These are phyloP conservation scores for Flaveria ramosissima DNA, from an alignment of 129 eudicot genomes.

Conservation along the genomic window DNA sequence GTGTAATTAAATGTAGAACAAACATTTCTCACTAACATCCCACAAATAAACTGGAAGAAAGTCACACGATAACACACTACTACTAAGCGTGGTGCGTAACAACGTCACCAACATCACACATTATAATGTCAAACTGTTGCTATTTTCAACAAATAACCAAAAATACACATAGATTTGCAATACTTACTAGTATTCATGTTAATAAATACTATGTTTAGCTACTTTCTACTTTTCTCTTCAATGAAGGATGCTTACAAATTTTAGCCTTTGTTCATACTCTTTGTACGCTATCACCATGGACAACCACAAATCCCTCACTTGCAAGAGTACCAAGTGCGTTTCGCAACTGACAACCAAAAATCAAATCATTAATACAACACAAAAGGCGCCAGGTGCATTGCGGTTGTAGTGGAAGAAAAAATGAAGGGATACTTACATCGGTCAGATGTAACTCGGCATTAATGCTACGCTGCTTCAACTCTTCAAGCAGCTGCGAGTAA, in stretches of 20 bases:
- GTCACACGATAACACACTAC: background rate
- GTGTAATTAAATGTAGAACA: background rate
- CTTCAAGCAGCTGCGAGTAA: constrained; percentile 70
- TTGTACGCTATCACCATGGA: constrained; percentile 75
- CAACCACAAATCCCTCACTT: constrained; percentile 67
- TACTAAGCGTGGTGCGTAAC: background rate
- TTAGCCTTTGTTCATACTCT: constrained; percentile 47
- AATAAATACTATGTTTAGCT: background rate
- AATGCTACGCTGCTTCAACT: constrained; percentile 73
- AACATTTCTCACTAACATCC: background rate
- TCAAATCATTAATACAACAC: background rate
- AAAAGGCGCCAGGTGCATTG: no score
- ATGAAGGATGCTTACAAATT: background rate
- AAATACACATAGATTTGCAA: background rate
- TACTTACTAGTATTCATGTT: background rate
- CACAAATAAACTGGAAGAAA: background rate
- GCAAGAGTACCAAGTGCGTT: constrained; percentile 77
- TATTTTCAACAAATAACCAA: background rate
- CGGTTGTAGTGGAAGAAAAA: background rate
- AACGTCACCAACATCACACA: background rate
- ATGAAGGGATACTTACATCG: constrained; percentile 57
- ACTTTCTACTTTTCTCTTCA: background rate
- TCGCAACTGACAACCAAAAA: constrained; percentile 52
- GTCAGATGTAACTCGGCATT: constrained; percentile 66
- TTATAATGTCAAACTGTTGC: background rate